phyloP scores from a whole-genome alignment of 306 rosid species.

The Ziziphus jujuba region DNA sequence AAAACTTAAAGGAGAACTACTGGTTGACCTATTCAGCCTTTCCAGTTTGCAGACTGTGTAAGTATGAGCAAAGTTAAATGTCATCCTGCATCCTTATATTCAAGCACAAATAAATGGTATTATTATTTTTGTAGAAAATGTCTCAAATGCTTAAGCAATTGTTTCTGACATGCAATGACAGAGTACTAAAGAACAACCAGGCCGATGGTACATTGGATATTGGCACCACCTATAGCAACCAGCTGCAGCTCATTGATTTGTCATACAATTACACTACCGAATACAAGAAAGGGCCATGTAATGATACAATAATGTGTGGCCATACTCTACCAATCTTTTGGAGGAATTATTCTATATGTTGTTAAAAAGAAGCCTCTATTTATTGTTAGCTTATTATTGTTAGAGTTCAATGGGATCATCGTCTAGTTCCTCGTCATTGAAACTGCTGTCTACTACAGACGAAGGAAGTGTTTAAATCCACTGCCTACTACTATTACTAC shows the following conservation, averaged over 20 bases:
- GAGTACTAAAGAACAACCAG: constrained; percentile 31
- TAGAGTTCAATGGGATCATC: too few species aligned
- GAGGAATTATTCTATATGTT: background rate
- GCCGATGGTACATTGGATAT: constrained; percentile 31
- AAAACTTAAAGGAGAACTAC: constrained; percentile 45
- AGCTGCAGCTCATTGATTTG: constrained; percentile 26
- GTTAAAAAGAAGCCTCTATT: background rate
- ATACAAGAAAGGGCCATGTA: background rate
- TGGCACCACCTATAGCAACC: constrained; percentile 1
- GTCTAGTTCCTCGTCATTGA: too few species aligned
- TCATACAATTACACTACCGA: constrained; percentile 10
- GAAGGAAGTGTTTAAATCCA: too few species aligned
- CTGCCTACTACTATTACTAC: too few species aligned
- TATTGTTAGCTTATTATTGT: too few species aligned
- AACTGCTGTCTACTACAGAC: too few species aligned
- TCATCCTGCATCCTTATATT: background rate
- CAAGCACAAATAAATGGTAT: background rate
- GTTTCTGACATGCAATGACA: constrained; percentile 14
- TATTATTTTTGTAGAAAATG: background rate
- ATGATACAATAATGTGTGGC: constrained; percentile 27
- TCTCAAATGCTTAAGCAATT: background rate
- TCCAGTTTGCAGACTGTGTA: constrained; percentile 53
- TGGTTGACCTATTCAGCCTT: constrained; percentile 44
- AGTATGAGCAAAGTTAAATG: constrained; percentile 27
- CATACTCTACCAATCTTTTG: background rate